Base-by-base conservation (phyloP, 2,329 filamentous ascomycete genomes). In the Colletotrichum higginsianum region DNA sequence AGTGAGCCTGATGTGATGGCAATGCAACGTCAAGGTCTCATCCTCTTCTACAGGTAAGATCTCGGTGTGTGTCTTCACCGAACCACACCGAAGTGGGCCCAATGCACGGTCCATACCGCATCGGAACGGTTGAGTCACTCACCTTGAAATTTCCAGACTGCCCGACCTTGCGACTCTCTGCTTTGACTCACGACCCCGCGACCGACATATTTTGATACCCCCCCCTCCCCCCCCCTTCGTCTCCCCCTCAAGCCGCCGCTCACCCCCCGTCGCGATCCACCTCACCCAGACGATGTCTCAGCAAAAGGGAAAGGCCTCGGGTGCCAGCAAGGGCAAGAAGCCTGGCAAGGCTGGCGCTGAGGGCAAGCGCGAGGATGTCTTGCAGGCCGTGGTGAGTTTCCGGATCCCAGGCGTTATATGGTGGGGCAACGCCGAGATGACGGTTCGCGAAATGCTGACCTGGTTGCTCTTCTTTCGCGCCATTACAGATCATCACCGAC, bases 401-500 rank as follows among this genome's bases (percentile, higher is more conserved):
- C 35, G 35, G 35, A 38, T 2, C 35, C 35, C 35, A 49, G 61
- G 60, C 64, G 67, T 60, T 55, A 76, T 38, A 38, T 78, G 74
- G 76, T 78, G 77, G 78, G 78, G 76, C 77, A 78, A 64, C 2
- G 35, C 23, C 50, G 49, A 44, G 46, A 53, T 64, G 55, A 70
- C 56, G 66, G 53, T 60, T 61, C 38, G 61, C 58, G 53, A 62
- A 42, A 12, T 63, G 57, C 68, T 71, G 44, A 71, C 66, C 42
- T 26, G 47, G 15, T 15, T 56, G 42, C 53, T 66, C 47, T 55
- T 47, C 57, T 53, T 55, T 61, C 23, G 57, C n/a, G n/a, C 47
- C 58, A 64, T 53, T 60, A 55, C 75, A 96, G 93, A 88, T 99
- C 71, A 90, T 99, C 75, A 93, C 96, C 75, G 96, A 99, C 86